Conservation (phyloP, 805 yeast genomes). For the Saccharomycopsis sp. region DNA sequence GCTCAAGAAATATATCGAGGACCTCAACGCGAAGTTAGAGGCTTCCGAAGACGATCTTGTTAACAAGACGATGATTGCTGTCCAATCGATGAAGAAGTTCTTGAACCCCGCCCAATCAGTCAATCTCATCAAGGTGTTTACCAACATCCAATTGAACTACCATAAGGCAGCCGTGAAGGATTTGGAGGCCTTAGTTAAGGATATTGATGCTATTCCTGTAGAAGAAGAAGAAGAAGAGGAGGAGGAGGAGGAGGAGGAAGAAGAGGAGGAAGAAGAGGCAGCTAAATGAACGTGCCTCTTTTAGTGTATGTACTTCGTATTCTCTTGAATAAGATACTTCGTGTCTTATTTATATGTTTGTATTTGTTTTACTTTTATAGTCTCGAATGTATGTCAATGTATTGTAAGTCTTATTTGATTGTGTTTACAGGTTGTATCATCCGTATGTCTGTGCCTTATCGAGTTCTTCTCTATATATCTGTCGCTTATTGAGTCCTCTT, state of each 20-base stretch:
- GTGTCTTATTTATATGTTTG: no score
- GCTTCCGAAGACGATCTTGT: constrained; percentile 72
- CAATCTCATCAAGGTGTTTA: constrained; percentile 57
- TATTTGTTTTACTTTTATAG: no score
- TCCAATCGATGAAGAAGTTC: constrained; percentile 67
- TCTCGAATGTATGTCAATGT: no score
- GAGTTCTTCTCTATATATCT: no score
- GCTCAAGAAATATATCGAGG: constrained; percentile 39
- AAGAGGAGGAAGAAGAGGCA: constrained; percentile 8
- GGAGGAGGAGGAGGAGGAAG: constrained; percentile 27
- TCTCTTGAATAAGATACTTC: no score
- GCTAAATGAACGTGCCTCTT: not conserved
- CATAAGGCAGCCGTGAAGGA: constrained; percentile 46
- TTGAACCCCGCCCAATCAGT: constrained; percentile 62
- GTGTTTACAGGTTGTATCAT: no score
- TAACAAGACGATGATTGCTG: constrained; percentile 70
- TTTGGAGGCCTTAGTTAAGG: constrained; percentile 39
- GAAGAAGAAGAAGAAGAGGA: constrained; percentile 39
- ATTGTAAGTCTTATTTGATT: no score
- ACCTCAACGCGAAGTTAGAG: constrained; percentile 46
- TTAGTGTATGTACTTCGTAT: not conserved
- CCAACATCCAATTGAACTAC: constrained; percentile 62
- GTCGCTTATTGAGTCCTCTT: no score
- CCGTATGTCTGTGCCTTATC: no score
- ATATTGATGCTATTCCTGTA: constrained; percentile 37